A percentile compares a stretch with the other conserved stretches of the same genome.
phyloP scores from a whole-genome alignment of 2,329 filamentous ascomycete genomes.

The Hypoxylon sp. region DNA sequence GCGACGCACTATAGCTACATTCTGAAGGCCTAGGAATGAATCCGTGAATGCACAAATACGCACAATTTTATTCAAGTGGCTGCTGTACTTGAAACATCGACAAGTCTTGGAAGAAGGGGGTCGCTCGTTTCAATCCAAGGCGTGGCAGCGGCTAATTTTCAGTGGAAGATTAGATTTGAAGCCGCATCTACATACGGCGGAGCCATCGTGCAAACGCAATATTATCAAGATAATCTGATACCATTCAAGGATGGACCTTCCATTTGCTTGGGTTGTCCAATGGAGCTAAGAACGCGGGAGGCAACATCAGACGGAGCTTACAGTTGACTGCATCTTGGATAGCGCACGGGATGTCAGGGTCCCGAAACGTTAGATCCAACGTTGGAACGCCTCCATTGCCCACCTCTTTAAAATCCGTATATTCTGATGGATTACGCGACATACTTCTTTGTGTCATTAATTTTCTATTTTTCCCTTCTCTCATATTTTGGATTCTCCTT shows the following conservation, averaged over 20 bases:
- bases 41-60: not conserved
- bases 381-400: conserved; percentile 7
- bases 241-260: not conserved
- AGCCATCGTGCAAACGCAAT: not conserved
- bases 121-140: conserved; percentile 18
- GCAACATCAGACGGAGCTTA: conserved; percentile 12
- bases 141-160: conserved; percentile 11
- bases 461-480: not conserved
- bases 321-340: conserved; percentile 22
- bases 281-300: conserved; percentile 17
- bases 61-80: conserved; percentile 3
- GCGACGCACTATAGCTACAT: too few relatives aligned
- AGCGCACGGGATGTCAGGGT: conserved; percentile 39
- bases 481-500: not conserved
- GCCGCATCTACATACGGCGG: conserved; percentile 8
- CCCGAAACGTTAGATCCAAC: conserved; percentile 42
- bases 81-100: conserved; percentile 30
- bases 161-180: not conserved
- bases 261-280: not conserved
- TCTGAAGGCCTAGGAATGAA: not conserved
- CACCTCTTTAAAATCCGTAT: conserved; percentile 20
- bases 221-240: not conserved
- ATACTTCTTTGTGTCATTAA: conserved; percentile 14
- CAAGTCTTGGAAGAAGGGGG: conserved; percentile 30
- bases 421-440: conserved; percentile 14